Conservation (phyloP, 257 asterid genomes). For the Nicotiana tabacum region DNA sequence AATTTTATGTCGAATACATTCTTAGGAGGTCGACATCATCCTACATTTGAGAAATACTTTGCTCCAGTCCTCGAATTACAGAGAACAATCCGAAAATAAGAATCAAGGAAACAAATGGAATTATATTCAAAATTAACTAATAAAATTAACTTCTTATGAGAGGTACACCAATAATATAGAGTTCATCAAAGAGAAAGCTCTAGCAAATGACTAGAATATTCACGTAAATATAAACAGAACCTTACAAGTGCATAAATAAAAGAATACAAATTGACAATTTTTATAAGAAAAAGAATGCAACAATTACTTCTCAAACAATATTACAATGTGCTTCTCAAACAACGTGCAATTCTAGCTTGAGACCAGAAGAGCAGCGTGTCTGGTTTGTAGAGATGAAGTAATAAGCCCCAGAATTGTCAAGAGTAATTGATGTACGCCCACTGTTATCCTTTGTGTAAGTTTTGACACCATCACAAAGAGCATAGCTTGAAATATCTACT, state of each 20-base stretch:
- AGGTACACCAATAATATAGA: neutral
- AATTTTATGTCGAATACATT: no score
- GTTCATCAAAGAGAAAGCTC: neutral
- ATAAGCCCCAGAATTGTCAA: neutral
- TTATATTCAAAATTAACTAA: no score
- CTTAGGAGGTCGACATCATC: no score
- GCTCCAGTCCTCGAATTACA: no score
- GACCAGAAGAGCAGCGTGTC: neutral
- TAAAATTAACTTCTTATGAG: no score
- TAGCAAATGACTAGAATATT: neutral
- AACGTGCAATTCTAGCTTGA: conserved; percentile 9
- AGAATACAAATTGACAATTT: neutral
- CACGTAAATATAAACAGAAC: neutral
- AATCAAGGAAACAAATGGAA: no score
- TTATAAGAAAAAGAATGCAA: neutral
- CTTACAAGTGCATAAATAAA: conserved; percentile 2
- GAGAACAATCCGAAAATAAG: no score
- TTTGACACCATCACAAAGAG: neutral
- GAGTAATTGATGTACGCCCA: conserved; percentile 1
- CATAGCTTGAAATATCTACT: conserved; percentile 10
- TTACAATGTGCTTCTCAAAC: neutral
- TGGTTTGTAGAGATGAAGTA: neutral
- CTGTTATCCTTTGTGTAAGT: neutral
- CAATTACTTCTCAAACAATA: neutral
- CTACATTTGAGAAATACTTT: no score